These are phyloP conservation scores for Cucurbita moschata DNA, from an alignment of 306 rosid genomes.

Conservation along the genomic window DNA sequence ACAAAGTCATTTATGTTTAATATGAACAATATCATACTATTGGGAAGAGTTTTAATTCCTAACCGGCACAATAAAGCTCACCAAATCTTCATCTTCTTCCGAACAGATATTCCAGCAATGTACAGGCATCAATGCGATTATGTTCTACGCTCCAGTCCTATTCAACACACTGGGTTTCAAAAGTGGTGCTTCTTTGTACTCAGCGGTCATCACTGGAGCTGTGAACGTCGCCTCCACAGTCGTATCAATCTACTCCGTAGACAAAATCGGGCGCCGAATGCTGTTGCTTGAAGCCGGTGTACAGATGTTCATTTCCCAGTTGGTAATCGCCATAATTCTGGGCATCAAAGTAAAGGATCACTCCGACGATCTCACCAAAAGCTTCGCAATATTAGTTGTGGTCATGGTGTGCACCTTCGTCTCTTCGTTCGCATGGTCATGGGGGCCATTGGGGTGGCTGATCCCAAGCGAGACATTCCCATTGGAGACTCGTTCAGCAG, in stretches of 20 bases:
- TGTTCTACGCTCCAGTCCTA: constrained; percentile 62
- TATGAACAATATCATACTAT: too few species aligned
- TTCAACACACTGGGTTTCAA: constrained; percentile 41
- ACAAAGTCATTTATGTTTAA: too few species aligned
- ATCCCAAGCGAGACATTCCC: constrained; percentile 56
- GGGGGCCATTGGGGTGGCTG: constrained; percentile 68
- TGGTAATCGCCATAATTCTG: constrained; percentile 28
- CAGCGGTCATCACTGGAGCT: constrained; percentile 46
- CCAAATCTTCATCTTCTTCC: not conserved
- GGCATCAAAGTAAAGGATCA: constrained; percentile 27
- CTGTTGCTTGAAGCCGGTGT: constrained; percentile 43
- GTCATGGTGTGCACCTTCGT: constrained; percentile 48
- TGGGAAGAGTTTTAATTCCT: too few species aligned
- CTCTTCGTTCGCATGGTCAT: constrained; percentile 55
- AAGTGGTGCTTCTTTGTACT: constrained; percentile 32
- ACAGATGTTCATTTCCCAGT: constrained; percentile 53
- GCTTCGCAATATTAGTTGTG: constrained; percentile 32
- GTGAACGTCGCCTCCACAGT: constrained; percentile 42
- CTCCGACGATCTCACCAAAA: constrained; percentile 10
- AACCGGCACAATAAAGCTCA: not conserved
- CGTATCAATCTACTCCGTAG: constrained; percentile 32
- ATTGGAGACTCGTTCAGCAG: constrained; percentile 41
- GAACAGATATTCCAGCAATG: constrained; percentile 66
- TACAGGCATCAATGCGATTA: constrained; percentile 55
- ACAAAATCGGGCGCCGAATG: constrained; percentile 39